Percentiles rank a stretch among this genome's conserved stretches.
phyloP scores from a whole-genome alignment of 371 early-diverging fungal species.

The Rhizopus arrhizus region DNA sequence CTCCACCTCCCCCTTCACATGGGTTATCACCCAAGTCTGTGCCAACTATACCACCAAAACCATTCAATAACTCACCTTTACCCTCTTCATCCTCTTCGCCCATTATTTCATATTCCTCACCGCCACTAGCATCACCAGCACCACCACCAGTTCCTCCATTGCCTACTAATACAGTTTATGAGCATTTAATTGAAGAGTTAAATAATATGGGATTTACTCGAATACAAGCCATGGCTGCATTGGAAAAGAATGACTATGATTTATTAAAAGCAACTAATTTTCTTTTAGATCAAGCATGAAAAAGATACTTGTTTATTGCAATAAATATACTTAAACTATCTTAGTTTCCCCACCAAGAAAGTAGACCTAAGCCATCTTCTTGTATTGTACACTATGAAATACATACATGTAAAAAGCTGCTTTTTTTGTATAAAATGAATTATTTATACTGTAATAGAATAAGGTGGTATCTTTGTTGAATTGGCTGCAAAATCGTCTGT shows the following conservation, averaged over 20 bases:
- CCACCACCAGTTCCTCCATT: slow-evolving; percentile 22
- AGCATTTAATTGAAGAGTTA: slow-evolving; percentile 50
- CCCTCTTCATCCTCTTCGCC: slow-evolving; percentile 22
- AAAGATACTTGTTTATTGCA: neutral
- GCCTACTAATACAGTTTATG: slow-evolving; percentile 11
- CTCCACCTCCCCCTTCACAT: neutral
- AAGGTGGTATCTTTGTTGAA: slow-evolving; percentile 63
- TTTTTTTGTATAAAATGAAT: neutral
- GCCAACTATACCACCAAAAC: slow-evolving; percentile 30
- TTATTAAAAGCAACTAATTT: slow-evolving; percentile 79
- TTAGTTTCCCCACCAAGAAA: slow-evolving; percentile 75
- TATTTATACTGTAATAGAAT: slow-evolving; percentile 54
- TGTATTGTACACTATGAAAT: slow-evolving; percentile 61
- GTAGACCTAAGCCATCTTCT: slow-evolving; percentile 74
- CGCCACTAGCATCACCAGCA: slow-evolving; percentile 5
- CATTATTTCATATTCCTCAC: slow-evolving; percentile 16
- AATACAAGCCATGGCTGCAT: slow-evolving; percentile 75
- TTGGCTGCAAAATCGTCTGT: slow-evolving; percentile 58
- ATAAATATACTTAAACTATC: slow-evolving; percentile 1
- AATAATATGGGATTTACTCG: slow-evolving; percentile 80
- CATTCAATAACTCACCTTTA: slow-evolving; percentile 18
- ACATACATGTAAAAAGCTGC: slow-evolving; percentile 1
- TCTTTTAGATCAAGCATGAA: slow-evolving; percentile 64
- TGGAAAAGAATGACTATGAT: slow-evolving; percentile 80
- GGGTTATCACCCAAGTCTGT: slow-evolving; percentile 10